Evolutionary conservation across 1,284 basidiomycete genomes (phyloP).

Genomic region (Apiotrichum akiyoshidainum): DNA sequence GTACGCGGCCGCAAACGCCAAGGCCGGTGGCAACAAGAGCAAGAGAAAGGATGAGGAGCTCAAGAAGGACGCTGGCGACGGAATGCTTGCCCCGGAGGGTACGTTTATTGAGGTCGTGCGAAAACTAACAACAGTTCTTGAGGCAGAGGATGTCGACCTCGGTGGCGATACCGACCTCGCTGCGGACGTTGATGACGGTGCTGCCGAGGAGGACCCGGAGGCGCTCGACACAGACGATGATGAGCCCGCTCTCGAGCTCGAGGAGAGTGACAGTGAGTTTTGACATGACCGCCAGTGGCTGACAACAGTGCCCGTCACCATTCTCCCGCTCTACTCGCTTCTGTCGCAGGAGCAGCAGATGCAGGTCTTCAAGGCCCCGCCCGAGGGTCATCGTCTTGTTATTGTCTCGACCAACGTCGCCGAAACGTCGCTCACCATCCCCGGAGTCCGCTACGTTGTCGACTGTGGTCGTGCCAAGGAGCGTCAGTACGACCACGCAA

Average conservation of each 20-base stretch:
- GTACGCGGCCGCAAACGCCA: conserved; percentile 67
- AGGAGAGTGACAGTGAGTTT: conserved; percentile 49
- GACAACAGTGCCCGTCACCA: conserved; percentile 62
- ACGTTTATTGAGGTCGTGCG: conserved; percentile 55
- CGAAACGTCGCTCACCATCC: conserved; percentile 74
- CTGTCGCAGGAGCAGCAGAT: conserved; percentile 70
- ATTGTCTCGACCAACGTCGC: conserved; percentile 75
- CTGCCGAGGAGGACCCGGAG: conserved; percentile 49
- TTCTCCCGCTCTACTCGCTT: conserved; percentile 71
- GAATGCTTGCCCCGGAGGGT: conserved; percentile 34
- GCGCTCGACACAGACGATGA: conserved; percentile 53
- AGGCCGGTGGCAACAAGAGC: conserved; percentile 49
- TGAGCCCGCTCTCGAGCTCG: conserved; percentile 44
- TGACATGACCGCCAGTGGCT: conserved; percentile 4
- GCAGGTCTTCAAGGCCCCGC: conserved; percentile 66
- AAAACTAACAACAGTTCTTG: conserved; percentile 46
- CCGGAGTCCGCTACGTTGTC: conserved; percentile 70
- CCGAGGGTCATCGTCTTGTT: conserved; percentile 62
- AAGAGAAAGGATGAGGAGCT: conserved; percentile 27
- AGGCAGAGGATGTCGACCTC: conserved; percentile 52
- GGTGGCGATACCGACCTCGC: conserved; percentile 51
- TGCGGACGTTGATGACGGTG: conserved; percentile 53
- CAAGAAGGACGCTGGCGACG: conserved; percentile 11
- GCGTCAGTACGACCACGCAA: conserved; percentile 60
- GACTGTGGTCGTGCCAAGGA: conserved; percentile 79